Conservation (phyloP, 169 alveolate species). For the Amoebophrya sp. region DNA sequence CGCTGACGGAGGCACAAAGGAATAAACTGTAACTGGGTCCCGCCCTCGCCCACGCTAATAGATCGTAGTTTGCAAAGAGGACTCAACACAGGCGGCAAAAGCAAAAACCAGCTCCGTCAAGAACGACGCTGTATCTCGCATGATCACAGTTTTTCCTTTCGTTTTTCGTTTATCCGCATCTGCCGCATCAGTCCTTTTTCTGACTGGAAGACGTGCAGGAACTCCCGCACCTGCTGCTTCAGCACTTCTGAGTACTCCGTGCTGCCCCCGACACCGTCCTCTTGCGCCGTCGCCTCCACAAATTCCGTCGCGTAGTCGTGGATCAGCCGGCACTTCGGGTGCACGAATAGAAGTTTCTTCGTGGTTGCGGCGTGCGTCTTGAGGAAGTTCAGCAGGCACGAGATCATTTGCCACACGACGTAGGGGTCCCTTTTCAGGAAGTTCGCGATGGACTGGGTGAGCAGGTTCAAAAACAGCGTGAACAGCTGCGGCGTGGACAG, state of each 20-base stretch:
- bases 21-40: no score
- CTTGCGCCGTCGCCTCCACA: neutral
- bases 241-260: neutral
- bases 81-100: no score
- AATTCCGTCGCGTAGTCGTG: neutral
- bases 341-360: neutral
- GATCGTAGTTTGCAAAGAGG: no score
- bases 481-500: neutral
- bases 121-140: no score
- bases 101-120: no score
- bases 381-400: neutral
- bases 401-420: neutral
- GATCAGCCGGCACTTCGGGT: neutral
- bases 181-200: neutral
- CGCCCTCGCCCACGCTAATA: no score
- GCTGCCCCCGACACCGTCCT: neutral
- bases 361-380: neutral
- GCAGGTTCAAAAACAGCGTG: neutral
- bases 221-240: slow-evolving; percentile 2
- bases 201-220: neutral
- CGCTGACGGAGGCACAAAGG: no score
- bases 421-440: neutral
- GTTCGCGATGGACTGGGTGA: neutral
- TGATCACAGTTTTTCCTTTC: neutral
- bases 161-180: neutral